phyloP scores from a whole-genome alignment of 106 monocot species.

The Hemerocallis citrina region DNA sequence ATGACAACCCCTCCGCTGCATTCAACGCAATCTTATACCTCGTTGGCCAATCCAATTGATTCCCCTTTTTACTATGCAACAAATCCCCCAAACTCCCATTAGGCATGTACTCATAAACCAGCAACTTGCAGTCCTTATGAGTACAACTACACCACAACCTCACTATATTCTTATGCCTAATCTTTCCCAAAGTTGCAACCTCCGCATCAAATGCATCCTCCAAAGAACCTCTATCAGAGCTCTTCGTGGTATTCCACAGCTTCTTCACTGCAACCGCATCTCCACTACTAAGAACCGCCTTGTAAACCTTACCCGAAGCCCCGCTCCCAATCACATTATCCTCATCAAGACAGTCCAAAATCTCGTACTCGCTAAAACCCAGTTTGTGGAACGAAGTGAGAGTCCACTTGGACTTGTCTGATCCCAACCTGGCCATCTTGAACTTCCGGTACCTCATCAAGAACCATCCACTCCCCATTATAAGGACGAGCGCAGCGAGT shows the following conservation, averaged over 20 bases:
- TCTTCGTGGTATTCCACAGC: conserved; percentile 14
- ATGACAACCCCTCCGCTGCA: conserved; percentile 55
- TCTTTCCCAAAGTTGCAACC: conserved; percentile 67
- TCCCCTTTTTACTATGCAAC: conserved; percentile 48
- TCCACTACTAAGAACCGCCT: conserved; percentile 35
- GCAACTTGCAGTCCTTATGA: conserved; percentile 55
- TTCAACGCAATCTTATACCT: conserved; percentile 58
- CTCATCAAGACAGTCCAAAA: conserved; percentile 46
- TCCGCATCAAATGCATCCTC: conserved; percentile 62
- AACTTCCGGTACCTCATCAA: conserved; percentile 31
- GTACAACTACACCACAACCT: conserved; percentile 75
- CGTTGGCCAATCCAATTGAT: conserved; percentile 34
- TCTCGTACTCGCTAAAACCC: conserved; percentile 52
- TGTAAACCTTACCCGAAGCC: conserved; percentile 57
- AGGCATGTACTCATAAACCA: conserved; percentile 89
- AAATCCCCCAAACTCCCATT: conserved; percentile 82
- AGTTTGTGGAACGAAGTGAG: conserved; percentile 62
- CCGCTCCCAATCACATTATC: conserved; percentile 59
- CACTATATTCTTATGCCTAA: conserved; percentile 85
- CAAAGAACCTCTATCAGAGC: not conserved
- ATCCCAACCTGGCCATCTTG: conserved; percentile 19
- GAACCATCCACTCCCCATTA: conserved; percentile 50
- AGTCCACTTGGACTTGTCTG: conserved; percentile 43
- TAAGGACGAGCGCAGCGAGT: conserved; percentile 26
- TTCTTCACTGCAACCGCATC: conserved; percentile 50